These are phyloP conservation scores for Emergomyces africanus DNA, from an alignment of 2,329 filamentous ascomycete species.

Conservation along the genomic window DNA sequence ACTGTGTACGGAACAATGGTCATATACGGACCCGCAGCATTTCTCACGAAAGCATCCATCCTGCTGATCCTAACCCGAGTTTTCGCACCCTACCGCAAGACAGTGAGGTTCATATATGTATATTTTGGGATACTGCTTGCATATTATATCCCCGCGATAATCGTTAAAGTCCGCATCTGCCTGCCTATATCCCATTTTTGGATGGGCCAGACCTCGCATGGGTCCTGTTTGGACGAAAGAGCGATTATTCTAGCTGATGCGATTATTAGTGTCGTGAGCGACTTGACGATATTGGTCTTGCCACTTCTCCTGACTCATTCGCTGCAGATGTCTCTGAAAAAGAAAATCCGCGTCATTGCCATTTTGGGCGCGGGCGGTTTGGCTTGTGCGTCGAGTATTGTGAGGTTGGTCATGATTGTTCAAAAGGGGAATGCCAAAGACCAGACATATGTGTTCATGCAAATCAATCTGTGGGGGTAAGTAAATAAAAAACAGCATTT, in stretches of 20 bases:
- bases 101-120: constrained; percentile 26
- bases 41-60: constrained; percentile 33
- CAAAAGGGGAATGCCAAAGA: constrained; percentile 15
- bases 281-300: constrained; percentile 40
- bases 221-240: constrained; percentile 17
- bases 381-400: constrained; percentile 18
- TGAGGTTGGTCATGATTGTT: constrained; percentile 17
- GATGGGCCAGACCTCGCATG: constrained; percentile 14
- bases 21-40: constrained; percentile 35
- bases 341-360: constrained; percentile 34
- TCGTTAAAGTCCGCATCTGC: constrained; percentile 33
- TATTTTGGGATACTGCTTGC: constrained; percentile 26
- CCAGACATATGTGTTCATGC: constrained; percentile 17
- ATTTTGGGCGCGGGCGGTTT: constrained; percentile 38
- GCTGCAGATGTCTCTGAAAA: constrained; percentile 34
- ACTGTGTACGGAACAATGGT: constrained; percentile 33
- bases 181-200: constrained; percentile 32
- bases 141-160: constrained; percentile 31
- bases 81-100: constrained; percentile 30
- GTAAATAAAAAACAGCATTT: constrained; percentile 16
- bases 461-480: constrained; percentile 21
- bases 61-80: constrained; percentile 34
- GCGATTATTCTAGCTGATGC: constrained; percentile 41
- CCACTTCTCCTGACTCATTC: constrained; percentile 36
- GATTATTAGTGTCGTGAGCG: constrained; percentile 46